phyloP scores from a whole-genome alignment of 768 basidiomycete species.

The Cystobasidium tubakii region DNA sequence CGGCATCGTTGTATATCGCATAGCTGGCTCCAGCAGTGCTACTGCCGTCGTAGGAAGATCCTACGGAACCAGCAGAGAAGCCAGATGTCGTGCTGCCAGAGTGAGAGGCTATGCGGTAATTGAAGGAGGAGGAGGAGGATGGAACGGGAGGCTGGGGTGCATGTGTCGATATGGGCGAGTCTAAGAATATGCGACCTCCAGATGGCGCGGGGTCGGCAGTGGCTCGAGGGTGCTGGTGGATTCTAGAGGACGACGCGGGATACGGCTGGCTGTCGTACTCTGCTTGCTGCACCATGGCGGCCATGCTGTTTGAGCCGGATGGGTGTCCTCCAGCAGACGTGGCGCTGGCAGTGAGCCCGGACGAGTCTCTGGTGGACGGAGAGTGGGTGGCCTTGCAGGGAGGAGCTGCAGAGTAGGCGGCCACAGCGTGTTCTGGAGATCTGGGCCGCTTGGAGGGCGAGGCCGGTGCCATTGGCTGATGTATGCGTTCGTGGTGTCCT shows the following conservation, averaged over 20 bases:
- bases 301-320: background rate
- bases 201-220: background rate
- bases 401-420: background rate
- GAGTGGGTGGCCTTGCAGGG: background rate
- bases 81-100: constrained; percentile 10
- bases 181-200: background rate
- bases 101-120: background rate
- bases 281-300: constrained; percentile 4
- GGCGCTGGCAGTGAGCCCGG: background rate
- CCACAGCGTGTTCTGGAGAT: background rate
- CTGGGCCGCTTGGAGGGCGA: background rate
- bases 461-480: background rate
- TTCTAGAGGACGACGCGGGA: background rate
- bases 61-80: background rate
- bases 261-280: background rate
- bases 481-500: no score
- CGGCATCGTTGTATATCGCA: background rate
- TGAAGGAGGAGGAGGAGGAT: background rate
- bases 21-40: background rate
- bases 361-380: background rate
- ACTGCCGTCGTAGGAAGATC: constrained; percentile 24
- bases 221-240: background rate
- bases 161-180: background rate
- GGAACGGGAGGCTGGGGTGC: background rate
- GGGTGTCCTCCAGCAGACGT: background rate